phyloP scores from a whole-genome alignment of 1,139 yeast genomes.

The Scheffersomyces parashehatae region DNA sequence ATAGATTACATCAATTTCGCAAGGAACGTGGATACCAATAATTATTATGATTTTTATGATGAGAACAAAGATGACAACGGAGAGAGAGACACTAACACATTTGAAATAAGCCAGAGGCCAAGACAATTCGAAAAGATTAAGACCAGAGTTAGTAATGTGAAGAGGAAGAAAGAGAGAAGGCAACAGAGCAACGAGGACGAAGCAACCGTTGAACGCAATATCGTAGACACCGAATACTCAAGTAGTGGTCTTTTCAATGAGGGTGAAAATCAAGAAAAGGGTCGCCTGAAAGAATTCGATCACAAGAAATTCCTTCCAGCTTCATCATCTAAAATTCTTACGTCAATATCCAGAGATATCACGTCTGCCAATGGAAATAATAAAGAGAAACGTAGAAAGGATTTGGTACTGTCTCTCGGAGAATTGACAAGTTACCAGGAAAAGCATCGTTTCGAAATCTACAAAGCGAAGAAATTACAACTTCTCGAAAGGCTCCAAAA shows the following conservation, averaged over 20 bases:
- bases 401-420: conserved; percentile 16
- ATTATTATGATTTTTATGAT: conserved; percentile 4
- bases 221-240: not conserved
- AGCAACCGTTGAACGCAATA: not conserved
- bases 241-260: not conserved
- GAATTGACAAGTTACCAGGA: conserved; percentile 17
- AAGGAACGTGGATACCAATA: conserved; percentile 3
- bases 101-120: conserved; percentile 3
- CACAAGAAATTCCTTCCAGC: conserved; percentile 2
- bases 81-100: conserved; percentile 1
- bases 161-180: conserved; percentile 1
- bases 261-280: not conserved
- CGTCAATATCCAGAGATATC: conserved; percentile 20
- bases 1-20: conserved; percentile 11
- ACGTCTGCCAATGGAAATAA: conserved; percentile 24
- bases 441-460: conserved; percentile 20
- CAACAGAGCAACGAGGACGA: not conserved
- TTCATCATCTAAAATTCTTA: conserved; percentile 6
- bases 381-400: conserved; percentile 27
- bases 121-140: conserved; percentile 3
- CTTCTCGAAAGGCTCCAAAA: conserved; percentile 27
- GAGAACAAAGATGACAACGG: not conserved
- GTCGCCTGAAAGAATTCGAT: not conserved
- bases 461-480: conserved; percentile 21
- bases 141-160: conserved; percentile 4